Evolutionary conservation across 208 protist genomes (phyloP).

Genomic region (Herpetomonas muscarum): DNA sequence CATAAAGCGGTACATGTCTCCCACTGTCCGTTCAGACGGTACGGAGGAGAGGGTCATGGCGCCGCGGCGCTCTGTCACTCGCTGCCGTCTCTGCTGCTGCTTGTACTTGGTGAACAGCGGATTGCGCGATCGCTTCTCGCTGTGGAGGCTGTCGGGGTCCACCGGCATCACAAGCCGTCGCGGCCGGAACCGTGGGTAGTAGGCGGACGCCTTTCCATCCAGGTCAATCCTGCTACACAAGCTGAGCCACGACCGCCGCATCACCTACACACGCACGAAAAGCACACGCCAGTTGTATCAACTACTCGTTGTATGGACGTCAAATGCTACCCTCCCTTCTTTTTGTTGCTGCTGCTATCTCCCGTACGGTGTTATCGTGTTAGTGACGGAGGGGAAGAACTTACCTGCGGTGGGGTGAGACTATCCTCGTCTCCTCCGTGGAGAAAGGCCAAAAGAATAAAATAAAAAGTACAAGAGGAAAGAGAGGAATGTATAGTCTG

Average conservation of each 20-base stretch:
- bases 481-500: no score
- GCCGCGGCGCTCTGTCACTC: constrained; percentile 40
- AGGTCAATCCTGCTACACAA: constrained; percentile 36
- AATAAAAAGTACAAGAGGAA: no score
- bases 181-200: constrained; percentile 80
- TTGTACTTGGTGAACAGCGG: constrained; percentile 43
- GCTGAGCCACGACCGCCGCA: constrained; percentile 19
- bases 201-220: constrained; percentile 40
- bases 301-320: no score
- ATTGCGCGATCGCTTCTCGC: constrained; percentile 39
- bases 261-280: constrained; percentile 2
- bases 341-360: no score
- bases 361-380: no score
- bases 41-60: constrained; percentile 58
- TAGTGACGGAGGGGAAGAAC: no score
- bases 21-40: constrained; percentile 76
- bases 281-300: no score
- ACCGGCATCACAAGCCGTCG: constrained; percentile 87
- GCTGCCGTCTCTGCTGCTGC: constrained; percentile 29
- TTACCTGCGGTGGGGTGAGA: no score
- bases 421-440: no score
- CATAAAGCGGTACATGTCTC: constrained; percentile 72
- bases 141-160: constrained; percentile 63
- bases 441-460: no score
- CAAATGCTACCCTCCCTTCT: no score